Evolutionary conservation across 805 yeast genomes (phyloP), one percentile per base, ranked within the genome.

Genomic region (Saccharomyces eubayanus): DNA sequence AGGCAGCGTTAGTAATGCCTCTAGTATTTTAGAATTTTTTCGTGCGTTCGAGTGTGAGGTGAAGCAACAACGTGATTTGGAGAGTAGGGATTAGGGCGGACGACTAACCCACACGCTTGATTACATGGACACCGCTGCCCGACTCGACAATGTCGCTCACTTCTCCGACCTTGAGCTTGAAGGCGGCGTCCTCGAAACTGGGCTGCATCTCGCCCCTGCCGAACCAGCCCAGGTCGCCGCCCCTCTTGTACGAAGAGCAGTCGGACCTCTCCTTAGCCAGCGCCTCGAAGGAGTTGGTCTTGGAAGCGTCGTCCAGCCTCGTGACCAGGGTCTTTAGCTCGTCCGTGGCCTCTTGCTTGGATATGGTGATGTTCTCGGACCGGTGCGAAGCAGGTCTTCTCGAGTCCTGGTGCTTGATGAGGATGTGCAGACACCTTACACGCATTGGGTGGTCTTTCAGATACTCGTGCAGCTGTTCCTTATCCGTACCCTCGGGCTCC

Each of bases 151-250:
- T 80, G 47, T 81, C 87, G 64, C 94, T 85, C 47, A 87, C 69
- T 66, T 91, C 94, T 21, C 96, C 96, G 21, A 89, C 84, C 59
- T 87, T 81, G 59, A 94, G 74, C 4, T 72, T 83, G 68, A 87
- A 92, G 1, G 96, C 84, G 1, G 94, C 96, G 55, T 83, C 83
- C 70, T 94, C 99, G 65, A 94, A 94, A 55, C 85, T 73, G 36
- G 96, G 96, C 70, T 94, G 98, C 99, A 94, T 94, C 62, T 85
- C 90, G 43, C 97, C 97, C 56, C 78, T 82, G 27, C 87, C 89
- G 66, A 94, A 94, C 65, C 73, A 82, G 0, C 99, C 98, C 62
- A 94, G 76, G 68, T 94, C 99, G 48, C 99, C 99, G 21, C 90
- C 89, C 64, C 87, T 83, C 48, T 85, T 75, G 63, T 87, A 95